Conservation (phyloP, 2,329 filamentous ascomycete species). For the Exophiala oligosperma region DNA sequence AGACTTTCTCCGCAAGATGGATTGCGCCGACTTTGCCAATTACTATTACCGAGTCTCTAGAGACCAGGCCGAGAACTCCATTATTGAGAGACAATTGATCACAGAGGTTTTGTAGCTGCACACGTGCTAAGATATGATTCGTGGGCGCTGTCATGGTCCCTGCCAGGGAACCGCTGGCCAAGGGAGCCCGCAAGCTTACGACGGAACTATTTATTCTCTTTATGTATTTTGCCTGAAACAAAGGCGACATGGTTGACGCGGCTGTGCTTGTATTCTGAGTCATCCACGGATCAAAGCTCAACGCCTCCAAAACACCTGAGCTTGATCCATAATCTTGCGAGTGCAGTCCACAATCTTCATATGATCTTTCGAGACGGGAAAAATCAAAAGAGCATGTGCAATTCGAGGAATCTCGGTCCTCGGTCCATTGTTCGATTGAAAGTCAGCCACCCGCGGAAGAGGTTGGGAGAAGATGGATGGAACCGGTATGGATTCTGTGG, state of each 20-base stretch:
- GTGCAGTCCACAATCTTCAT: neutral
- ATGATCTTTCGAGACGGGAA: neutral
- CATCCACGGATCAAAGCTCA: no score
- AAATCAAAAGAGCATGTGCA: neutral
- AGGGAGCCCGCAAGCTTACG: neutral
- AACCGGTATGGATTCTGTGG: neutral
- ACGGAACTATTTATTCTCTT: neutral
- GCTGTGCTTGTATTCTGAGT: neutral
- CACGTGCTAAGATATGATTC: slow-evolving; percentile 11
- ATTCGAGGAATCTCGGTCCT: neutral
- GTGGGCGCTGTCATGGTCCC: slow-evolving; percentile 5
- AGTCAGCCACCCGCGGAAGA: neutral
- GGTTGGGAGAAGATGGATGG: neutral
- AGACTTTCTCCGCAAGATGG: slow-evolving; percentile 90
- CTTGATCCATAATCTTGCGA: neutral
- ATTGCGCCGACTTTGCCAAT: slow-evolving; percentile 89
- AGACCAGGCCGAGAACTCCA: slow-evolving; percentile 81
- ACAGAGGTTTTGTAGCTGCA: slow-evolving; percentile 43
- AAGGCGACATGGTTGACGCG: neutral
- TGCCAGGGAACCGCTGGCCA: slow-evolving; percentile 2
- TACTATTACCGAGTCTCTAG: slow-evolving; percentile 85
- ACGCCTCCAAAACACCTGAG: no score
- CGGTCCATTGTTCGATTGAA: neutral
- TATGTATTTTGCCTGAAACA: neutral
- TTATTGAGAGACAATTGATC: slow-evolving; percentile 68